These are phyloP conservation scores for Aspergillus conjunctus DNA, from an alignment of 495 filamentous ascomycete species.

Conservation along the genomic window DNA sequence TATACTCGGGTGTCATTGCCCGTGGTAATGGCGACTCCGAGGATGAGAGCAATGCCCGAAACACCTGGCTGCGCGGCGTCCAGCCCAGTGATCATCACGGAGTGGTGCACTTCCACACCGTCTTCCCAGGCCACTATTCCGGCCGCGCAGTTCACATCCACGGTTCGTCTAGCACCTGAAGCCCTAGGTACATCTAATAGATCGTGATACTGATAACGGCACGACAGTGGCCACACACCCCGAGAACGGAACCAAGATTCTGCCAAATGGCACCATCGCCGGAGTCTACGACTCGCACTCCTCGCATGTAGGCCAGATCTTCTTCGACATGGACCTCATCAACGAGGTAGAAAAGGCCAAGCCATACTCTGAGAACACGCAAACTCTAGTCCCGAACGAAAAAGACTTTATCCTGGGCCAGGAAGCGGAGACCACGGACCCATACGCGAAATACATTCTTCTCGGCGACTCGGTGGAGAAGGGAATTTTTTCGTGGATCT, in stretches of 20 bases:
- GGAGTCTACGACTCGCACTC: constrained; percentile 29
- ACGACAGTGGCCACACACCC: background rate
- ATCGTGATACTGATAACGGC: too few species aligned
- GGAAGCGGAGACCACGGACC: constrained; percentile 53
- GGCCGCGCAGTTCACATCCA: constrained; percentile 42
- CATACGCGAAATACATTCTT: constrained; percentile 57
- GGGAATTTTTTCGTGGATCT: constrained; percentile 31
- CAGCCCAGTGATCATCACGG: constrained; percentile 53
- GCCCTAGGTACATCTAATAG: too few species aligned
- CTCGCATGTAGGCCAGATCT: constrained; percentile 61
- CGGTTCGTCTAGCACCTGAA: constrained; percentile 34
- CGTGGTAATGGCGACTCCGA: constrained; percentile 51
- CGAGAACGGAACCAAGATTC: constrained; percentile 27
- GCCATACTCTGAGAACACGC: constrained; percentile 60
- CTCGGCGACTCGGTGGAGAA: constrained; percentile 51
- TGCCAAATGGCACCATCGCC: constrained; percentile 36
- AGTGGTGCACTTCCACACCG: constrained; percentile 50
- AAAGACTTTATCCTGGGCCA: constrained; percentile 49
- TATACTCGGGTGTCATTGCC: constrained; percentile 59
- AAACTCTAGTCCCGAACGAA: constrained; percentile 51
- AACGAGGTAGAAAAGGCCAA: constrained; percentile 43
- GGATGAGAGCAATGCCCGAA: constrained; percentile 40
- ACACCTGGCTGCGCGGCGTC: constrained; percentile 55
- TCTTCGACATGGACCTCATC: constrained; percentile 61
- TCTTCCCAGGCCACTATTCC: constrained; percentile 60